Evolutionary conservation across 257 asterid species (phyloP).

Genomic region (Dorcoceras hygrometricum): DNA sequence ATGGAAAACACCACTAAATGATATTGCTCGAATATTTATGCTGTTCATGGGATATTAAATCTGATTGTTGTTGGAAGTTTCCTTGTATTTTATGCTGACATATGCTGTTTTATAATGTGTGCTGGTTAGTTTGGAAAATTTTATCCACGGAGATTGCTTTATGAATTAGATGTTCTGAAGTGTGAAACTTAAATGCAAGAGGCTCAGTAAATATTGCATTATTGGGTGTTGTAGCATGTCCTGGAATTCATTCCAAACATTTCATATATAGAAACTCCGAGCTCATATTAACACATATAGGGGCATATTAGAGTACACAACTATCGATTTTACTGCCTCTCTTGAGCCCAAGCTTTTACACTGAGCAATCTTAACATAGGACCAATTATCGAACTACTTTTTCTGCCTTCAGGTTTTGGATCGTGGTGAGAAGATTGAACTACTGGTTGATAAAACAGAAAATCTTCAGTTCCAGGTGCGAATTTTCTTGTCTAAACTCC

Average conservation of each 20-base stretch:
- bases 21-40: neutral
- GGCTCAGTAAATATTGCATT: too few species aligned
- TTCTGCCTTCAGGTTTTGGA: constrained; percentile 70
- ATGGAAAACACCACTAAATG: too few species aligned
- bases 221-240: too few species aligned
- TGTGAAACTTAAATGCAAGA: too few species aligned
- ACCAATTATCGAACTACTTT: constrained; percentile 4
- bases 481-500: constrained; percentile 15
- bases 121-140: too few species aligned
- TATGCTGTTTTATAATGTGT: neutral
- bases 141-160: too few species aligned
- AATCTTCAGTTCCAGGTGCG: constrained; percentile 94
- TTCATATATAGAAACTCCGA: neutral
- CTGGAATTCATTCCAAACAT: too few species aligned
- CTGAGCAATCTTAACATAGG: neutral
- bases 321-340: neutral
- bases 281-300: neutral
- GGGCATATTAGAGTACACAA: too few species aligned
- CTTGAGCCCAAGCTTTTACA: neutral
- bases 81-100: neutral
- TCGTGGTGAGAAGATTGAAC: constrained; percentile 93
- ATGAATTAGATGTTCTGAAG: too few species aligned
- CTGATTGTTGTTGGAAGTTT: neutral
- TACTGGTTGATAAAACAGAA: constrained; percentile 91
- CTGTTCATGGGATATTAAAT: neutral